phyloP scores from a whole-genome alignment of 345 rosid species.

The Physaria fendleri region DNA sequence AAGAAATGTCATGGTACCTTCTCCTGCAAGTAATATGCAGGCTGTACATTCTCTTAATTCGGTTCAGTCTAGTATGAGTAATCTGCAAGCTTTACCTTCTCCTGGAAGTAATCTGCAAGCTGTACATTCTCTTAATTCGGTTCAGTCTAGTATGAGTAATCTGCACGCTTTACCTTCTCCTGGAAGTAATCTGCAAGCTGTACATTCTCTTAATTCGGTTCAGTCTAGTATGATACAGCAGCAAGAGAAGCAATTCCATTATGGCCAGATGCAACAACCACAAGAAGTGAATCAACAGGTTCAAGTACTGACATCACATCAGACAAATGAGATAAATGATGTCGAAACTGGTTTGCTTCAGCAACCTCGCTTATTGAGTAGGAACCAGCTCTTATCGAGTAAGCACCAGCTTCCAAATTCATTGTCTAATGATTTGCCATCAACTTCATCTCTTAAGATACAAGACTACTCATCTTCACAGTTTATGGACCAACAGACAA shows the following conservation, averaged over 20 bases:
- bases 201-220: conserved; percentile 33
- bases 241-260: conserved; percentile 42
- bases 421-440: conserved; percentile 53
- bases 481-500: conserved; percentile 63
- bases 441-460: conserved; percentile 58
- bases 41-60: conserved; percentile 33
- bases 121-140: conserved; percentile 32
- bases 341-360: conserved; percentile 50
- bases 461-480: conserved; percentile 65
- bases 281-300: conserved; percentile 35
- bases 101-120: conserved; percentile 38
- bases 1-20: conserved; percentile 36
- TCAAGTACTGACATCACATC: conserved; percentile 48
- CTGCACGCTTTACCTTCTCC: conserved; percentile 37
- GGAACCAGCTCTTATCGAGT: conserved; percentile 35
- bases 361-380: conserved; percentile 41
- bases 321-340: conserved; percentile 56
- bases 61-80: too few species aligned
- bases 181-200: conserved; percentile 34
- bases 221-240: conserved; percentile 61
- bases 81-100: too few species aligned
- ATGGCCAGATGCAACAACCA: conserved; percentile 38
- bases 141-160: too few species aligned
- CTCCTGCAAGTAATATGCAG: conserved; percentile 35
- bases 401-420: conserved; percentile 37